These are phyloP conservation scores for Guillardia theta DNA, from an alignment of 78 protist species.

Conservation along the genomic window DNA sequence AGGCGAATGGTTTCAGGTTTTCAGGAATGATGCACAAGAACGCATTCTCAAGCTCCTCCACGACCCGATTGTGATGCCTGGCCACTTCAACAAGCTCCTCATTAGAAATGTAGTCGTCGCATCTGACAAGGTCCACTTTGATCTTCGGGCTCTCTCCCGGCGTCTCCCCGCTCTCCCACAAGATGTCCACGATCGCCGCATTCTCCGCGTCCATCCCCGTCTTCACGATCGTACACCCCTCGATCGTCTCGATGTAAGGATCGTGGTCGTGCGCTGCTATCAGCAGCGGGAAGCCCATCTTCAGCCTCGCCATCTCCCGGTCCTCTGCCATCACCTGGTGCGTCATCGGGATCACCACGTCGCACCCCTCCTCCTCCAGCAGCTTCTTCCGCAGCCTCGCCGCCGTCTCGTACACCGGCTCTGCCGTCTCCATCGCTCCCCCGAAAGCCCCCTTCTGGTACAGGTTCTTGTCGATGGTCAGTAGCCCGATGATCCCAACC, in stretches of 20 bases:
- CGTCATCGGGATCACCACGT: slow-evolving; percentile 26
- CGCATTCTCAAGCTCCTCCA: neutral
- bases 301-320: neutral
- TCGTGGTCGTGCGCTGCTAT: slow-evolving; percentile 41
- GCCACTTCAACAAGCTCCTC: neutral
- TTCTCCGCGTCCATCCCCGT: neutral
- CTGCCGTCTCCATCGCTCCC: neutral
- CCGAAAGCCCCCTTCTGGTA: slow-evolving; percentile 2
- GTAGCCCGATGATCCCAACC: slow-evolving; percentile 38
- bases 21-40: neutral
- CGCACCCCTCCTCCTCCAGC: neutral
- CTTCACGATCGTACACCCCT: slow-evolving; percentile 8
- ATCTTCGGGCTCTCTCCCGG: neutral
- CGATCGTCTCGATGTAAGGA: neutral
- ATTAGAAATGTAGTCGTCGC: neutral
- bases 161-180: neutral
- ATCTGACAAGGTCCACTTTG: neutral
- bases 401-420: neutral
- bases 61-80: neutral
- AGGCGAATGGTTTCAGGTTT: neutral
- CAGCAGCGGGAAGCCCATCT: neutral
- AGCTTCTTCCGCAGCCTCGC: neutral
- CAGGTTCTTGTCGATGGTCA: neutral
- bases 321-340: neutral
- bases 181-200: slow-evolving; percentile 25